Base-by-base conservation (phyloP, 108 stramenopile species). In the Aureococcus anophagefferens region DNA sequence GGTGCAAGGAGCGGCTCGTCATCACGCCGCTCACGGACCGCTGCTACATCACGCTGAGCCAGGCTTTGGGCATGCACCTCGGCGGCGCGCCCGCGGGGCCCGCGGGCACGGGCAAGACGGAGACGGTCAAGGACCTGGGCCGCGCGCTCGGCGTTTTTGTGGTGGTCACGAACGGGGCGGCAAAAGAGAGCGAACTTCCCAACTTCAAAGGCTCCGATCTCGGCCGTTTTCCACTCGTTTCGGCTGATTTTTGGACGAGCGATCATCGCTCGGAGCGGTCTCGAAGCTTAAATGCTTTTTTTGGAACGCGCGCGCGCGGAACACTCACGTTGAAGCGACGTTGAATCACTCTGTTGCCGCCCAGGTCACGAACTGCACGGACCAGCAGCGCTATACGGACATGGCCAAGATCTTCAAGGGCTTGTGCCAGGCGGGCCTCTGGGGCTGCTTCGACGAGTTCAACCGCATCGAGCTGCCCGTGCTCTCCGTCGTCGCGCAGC, bases 361-460 rank as follows among this genome's bases (percentile, higher is more conserved):
- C n/a, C n/a, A n/a, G 40, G 73, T 76, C 0, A 76, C 76, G 17
- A 83, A 83, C 37, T 86, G 85, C 74, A 82, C 81, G 17, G 85
- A 86, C 67, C 85, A 86, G 45, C 81, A 83, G 67, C 76, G 82
- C 0, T 80, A 82, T 64, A 81, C 83, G 30, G 85, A 86, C 76
- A 78, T 82, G 75, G 85, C 83, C n/a, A 82, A 84, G 68, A 86
- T 86, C 63, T 86, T 86, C 64, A 86, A 84, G 46, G 85, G 85
- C 18, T 59, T 86, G 32, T 86, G 82, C 40, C 85, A 83, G 63
- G 81, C 84, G 17, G 85, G 84, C 33, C 77, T 86, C 30, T 86
- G 85, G 85, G 85, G 85, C 33, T 86, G 85, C 44, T 86, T 86
- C 65, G 85, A 86, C 74, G 85, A 86, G 73, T 86, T 86, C 77